These are phyloP conservation scores for Neopestalotiopsis sp. DNA, from an alignment of 2,329 filamentous ascomycete genomes.

Conservation along the genomic window DNA sequence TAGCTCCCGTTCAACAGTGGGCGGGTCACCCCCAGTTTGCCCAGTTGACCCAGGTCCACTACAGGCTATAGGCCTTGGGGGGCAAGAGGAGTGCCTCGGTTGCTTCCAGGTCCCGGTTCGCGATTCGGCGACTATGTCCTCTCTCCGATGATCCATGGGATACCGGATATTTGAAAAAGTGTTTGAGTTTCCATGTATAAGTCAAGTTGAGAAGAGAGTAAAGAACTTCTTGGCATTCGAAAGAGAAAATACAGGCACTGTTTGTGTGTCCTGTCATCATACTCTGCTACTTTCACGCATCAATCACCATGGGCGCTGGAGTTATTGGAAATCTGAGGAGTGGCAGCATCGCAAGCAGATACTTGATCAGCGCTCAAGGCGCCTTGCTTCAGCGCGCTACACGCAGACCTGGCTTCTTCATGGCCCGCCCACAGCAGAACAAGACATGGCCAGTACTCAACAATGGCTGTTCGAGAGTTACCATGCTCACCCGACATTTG, in stretches of 20 bases:
- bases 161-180: background rate
- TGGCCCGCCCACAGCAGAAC: background rate
- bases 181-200: background rate
- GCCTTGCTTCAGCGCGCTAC: background rate
- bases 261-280: background rate
- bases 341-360: background rate
- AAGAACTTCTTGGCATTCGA: background rate
- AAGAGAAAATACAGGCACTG: background rate
- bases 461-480: background rate
- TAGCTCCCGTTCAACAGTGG: background rate
- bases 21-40: no score
- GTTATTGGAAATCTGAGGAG: background rate
- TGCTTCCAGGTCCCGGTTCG: background rate
- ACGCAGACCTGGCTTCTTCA: background rate
- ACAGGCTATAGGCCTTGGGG: background rate
- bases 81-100: slow-evolving; percentile 3
- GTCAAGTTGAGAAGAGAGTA: background rate
- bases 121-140: background rate
- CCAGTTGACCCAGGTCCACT: background rate
- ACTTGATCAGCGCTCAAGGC: background rate
- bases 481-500: background rate
- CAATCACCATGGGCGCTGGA: background rate
- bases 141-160: background rate
- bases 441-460: background rate
- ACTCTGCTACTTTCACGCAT: background rate